phyloP scores from a whole-genome alignment of 768 basidiomycete species.

The Termitomyces sp. region DNA sequence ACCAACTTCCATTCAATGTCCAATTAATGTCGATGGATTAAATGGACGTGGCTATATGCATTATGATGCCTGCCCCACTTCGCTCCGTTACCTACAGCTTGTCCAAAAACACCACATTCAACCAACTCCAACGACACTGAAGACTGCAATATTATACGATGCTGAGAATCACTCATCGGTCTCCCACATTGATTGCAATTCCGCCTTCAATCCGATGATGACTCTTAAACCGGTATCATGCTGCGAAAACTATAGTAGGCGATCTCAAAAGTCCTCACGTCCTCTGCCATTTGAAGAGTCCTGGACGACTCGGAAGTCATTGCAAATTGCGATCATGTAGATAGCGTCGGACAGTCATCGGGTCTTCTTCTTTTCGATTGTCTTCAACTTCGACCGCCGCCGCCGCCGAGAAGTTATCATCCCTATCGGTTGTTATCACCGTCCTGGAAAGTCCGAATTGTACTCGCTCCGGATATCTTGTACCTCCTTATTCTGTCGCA shows the following conservation, averaged over 20 bases:
- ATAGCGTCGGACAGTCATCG: no score
- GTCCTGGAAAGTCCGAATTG: no score
- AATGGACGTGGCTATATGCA: neutral
- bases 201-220: neutral
- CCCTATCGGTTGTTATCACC: no score
- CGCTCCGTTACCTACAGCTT: neutral
- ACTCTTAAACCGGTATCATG: neutral
- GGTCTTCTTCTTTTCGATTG: no score
- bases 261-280: neutral
- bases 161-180: neutral
- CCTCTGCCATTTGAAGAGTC: no score
- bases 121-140: neutral
- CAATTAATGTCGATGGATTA: neutral
- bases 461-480: no score
- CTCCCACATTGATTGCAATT: neutral
- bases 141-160: neutral
- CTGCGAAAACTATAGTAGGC: constrained; percentile 1
- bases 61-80: neutral
- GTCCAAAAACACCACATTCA: constrained; percentile 1
- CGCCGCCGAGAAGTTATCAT: no score
- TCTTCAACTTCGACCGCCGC: no score
- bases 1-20: neutral
- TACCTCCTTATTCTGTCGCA: no score
- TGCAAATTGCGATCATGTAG: no score
- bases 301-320: no score